These are phyloP conservation scores for Zymoseptoria brevis DNA, from an alignment of 2,329 filamentous ascomycete genomes.

Conservation along the genomic window DNA sequence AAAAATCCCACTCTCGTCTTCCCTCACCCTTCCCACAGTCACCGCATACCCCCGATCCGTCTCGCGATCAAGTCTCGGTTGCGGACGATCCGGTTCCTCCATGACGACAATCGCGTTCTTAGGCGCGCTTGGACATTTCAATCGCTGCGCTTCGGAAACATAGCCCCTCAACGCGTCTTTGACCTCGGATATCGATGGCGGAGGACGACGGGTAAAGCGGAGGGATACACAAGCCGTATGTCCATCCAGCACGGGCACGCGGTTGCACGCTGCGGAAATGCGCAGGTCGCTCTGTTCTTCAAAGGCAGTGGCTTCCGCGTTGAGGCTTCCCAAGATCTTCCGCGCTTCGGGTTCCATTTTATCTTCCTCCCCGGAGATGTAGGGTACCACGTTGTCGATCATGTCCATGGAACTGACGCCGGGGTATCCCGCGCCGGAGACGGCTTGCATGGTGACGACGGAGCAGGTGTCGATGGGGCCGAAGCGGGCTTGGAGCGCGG, in stretches of 20 bases:
- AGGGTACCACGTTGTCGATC: slow-evolving; percentile 91
- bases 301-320: slow-evolving; percentile 64
- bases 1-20: slow-evolving; percentile 82
- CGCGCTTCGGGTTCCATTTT: slow-evolving; percentile 91
- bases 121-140: slow-evolving; percentile 85
- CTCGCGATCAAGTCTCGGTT: slow-evolving; percentile 83
- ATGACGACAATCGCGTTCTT: slow-evolving; percentile 74
- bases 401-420: slow-evolving; percentile 92
- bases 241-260: slow-evolving; percentile 89
- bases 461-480: slow-evolving; percentile 69
- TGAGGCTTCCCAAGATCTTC: slow-evolving; percentile 81
- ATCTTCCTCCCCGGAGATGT: slow-evolving; percentile 87
- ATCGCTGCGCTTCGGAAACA: slow-evolving; percentile 67
- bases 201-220: slow-evolving; percentile 65
- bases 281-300: slow-evolving; percentile 64
- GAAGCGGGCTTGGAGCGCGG: slow-evolving; percentile 77
- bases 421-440: slow-evolving; percentile 86
- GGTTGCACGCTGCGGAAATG: slow-evolving; percentile 82
- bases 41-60: slow-evolving; percentile 81
- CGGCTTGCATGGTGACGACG: slow-evolving; percentile 90
- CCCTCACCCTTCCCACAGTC: slow-evolving; percentile 76
- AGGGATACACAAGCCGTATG: slow-evolving; percentile 93
- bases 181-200: slow-evolving; percentile 67
- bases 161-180: slow-evolving; percentile 74
- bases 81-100: slow-evolving; percentile 81